Base-by-base conservation (phyloP, 2,329 filamentous ascomycete species). In the Cyphellophora europaea region DNA sequence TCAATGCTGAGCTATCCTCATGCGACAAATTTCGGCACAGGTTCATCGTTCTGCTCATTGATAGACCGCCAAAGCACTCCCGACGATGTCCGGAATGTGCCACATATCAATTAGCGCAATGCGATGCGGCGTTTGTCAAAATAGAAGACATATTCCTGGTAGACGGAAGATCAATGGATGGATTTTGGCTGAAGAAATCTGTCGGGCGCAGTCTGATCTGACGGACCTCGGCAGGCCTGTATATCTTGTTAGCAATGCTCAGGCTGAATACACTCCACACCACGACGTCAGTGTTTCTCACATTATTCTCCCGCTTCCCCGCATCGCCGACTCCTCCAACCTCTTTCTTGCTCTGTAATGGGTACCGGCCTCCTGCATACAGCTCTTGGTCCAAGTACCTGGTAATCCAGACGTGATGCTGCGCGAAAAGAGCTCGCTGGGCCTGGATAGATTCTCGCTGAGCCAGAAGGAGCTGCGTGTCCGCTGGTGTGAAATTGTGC, bases 171-270 rank as follows among this genome's bases (percentile, higher is more conserved):
- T 73, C 69, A 33, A 73, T 61, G 4, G 64, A 62, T 0, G 70
- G 69, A 33, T 73, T 74, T 17, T 53, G 58, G 2, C 58, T 60
- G 43, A 73, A 74, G 58, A 74, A 73, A 44, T 74, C 68, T 6
- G 61, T 57, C 0, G 70, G 69, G 25, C 64, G 59, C 35, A 71
- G 54, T 15, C 63, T 55, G 4, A 71, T 44, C 41, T 63, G 58
- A 41, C 67, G 61, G 25, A 66, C 65, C 42, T 71, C 67, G 2
- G 58, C 54, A 0, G 67, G 67, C 43, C 41, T 46, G 36, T 23
- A n/a, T 18, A 28, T 14, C 12, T n/a, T 21, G 11, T 21, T 37
- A 18, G 91, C 67, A 45, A 93, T 63, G 2, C 66, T 71, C 35
- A 69, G 44, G 0, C 65, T 65, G 52, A 71, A 70, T 1, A 63